phyloP scores from a whole-genome alignment of 1,139 yeast species.

The Taphrina pruni region DNA sequence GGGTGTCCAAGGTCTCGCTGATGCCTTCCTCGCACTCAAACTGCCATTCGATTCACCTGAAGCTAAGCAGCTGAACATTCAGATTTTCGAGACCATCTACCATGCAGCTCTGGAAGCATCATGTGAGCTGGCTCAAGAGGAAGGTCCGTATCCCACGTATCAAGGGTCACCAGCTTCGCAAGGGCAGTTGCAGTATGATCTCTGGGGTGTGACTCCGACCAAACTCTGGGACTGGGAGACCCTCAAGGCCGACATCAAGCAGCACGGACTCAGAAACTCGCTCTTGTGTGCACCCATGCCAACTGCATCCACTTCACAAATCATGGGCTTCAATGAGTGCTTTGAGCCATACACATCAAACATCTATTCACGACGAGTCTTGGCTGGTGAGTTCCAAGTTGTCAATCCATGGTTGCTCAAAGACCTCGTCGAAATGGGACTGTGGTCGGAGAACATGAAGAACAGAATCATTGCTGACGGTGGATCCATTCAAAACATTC shows the following conservation, averaged over 20 bases:
- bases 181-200: slow-evolving; percentile 77
- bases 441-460: slow-evolving; percentile 83
- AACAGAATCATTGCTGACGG: slow-evolving; percentile 76
- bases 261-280: slow-evolving; percentile 79
- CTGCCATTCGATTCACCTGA: slow-evolving; percentile 78
- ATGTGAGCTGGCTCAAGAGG: slow-evolving; percentile 67
- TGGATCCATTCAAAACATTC: slow-evolving; percentile 84
- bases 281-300: slow-evolving; percentile 92
- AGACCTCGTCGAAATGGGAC: slow-evolving; percentile 80
- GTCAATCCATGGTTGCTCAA: slow-evolving; percentile 81
- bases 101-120: slow-evolving; percentile 87
- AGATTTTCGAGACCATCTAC: slow-evolving; percentile 86
- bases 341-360: slow-evolving; percentile 91
- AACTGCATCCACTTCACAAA: slow-evolving; percentile 91
- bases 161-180: slow-evolving; percentile 82
- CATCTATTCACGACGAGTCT: slow-evolving; percentile 82
- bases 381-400: slow-evolving; percentile 87
- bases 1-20: slow-evolving; percentile 92
- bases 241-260: slow-evolving; percentile 64
- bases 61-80: slow-evolving; percentile 73
- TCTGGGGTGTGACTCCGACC: slow-evolving; percentile 79
- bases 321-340: slow-evolving; percentile 86
- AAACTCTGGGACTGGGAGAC: slow-evolving; percentile 76
- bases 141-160: slow-evolving; percentile 72
- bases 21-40: slow-evolving; percentile 75